phyloP scores from a whole-genome alignment of 805 yeast genomes.

The Gaillardinia entomophila region DNA sequence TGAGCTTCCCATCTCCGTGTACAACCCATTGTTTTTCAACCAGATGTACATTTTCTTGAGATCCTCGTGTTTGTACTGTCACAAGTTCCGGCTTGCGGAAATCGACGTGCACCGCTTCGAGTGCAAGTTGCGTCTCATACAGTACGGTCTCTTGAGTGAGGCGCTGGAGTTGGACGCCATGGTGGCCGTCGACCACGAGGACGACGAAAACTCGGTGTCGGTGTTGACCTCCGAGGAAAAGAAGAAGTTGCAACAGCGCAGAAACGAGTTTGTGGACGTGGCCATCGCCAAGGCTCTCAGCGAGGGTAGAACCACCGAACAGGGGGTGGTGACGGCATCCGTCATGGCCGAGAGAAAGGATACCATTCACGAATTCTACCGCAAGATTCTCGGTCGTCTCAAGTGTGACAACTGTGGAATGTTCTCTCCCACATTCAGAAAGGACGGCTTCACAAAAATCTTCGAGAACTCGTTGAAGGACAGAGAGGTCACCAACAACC shows the following conservation, averaged over 20 bases:
- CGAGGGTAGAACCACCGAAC: slow-evolving; percentile 63
- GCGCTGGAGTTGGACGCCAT: slow-evolving; percentile 67
- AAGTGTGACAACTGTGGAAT: slow-evolving; percentile 95
- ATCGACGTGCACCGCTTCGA: slow-evolving; percentile 69
- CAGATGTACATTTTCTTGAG: slow-evolving; percentile 84
- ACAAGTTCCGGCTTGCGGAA: slow-evolving; percentile 66
- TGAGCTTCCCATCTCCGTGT: slow-evolving; percentile 92
- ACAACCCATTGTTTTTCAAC: slow-evolving; percentile 89
- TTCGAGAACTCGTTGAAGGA: slow-evolving; percentile 84
- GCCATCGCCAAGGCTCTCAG: slow-evolving; percentile 68
- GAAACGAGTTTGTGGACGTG: slow-evolving; percentile 67
- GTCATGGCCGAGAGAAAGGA: slow-evolving; percentile 82
- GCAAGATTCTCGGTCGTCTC: slow-evolving; percentile 64
- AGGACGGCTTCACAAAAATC: slow-evolving; percentile 89
- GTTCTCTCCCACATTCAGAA: slow-evolving; percentile 91
- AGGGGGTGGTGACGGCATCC: slow-evolving; percentile 76
- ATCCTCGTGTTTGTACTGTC: slow-evolving; percentile 85
- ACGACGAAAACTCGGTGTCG: slow-evolving; percentile 25
- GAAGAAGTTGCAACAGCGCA: slow-evolving; percentile 47
- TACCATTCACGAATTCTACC: slow-evolving; percentile 69
- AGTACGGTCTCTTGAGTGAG: slow-evolving; percentile 83
- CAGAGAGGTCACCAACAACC: slow-evolving; percentile 74
- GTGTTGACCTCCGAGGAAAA: slow-evolving; percentile 33
- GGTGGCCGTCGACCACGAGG: slow-evolving; percentile 42
- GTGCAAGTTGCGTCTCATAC: slow-evolving; percentile 76